These are phyloP conservation scores for Rhizophora apiculata DNA, from an alignment of 345 rosid genomes.

Conservation along the genomic window DNA sequence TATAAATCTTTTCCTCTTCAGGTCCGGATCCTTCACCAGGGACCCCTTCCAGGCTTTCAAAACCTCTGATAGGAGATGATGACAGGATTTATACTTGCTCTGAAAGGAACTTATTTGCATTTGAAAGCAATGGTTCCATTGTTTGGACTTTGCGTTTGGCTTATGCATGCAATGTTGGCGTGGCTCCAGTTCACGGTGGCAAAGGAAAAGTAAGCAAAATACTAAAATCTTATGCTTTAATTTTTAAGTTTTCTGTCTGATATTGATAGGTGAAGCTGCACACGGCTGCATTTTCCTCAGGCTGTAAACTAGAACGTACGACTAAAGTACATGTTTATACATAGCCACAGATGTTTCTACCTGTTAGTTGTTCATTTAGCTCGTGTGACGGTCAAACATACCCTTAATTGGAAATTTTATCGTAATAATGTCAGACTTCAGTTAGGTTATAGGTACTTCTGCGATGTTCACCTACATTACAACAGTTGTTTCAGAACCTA, in stretches of 20 bases:
- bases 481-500: too few species aligned
- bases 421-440: too few species aligned
- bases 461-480: too few species aligned
- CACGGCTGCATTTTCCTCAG: not conserved
- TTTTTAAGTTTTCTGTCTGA: not conserved
- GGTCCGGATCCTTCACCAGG: constrained; percentile 25
- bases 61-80: constrained; percentile 59
- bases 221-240: not conserved
- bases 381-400: too few species aligned
- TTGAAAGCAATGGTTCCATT: constrained; percentile 68
- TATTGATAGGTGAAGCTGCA: not conserved
- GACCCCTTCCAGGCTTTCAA: constrained; percentile 49
- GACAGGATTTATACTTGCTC: constrained; percentile 69
- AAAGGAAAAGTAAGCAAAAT: constrained; percentile 49
- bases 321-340: too few species aligned
- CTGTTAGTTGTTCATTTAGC: too few species aligned
- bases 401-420: too few species aligned
- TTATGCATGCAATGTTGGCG: constrained; percentile 46
- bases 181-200: constrained; percentile 62
- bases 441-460: too few species aligned
- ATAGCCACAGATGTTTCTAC: too few species aligned
- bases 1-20: constrained; percentile 10
- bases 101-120: constrained; percentile 54
- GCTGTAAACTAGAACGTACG: too few species aligned
- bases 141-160: constrained; percentile 68